phyloP scores from a whole-genome alignment of 441 rosid species.

The Dalechampia spathulata region DNA sequence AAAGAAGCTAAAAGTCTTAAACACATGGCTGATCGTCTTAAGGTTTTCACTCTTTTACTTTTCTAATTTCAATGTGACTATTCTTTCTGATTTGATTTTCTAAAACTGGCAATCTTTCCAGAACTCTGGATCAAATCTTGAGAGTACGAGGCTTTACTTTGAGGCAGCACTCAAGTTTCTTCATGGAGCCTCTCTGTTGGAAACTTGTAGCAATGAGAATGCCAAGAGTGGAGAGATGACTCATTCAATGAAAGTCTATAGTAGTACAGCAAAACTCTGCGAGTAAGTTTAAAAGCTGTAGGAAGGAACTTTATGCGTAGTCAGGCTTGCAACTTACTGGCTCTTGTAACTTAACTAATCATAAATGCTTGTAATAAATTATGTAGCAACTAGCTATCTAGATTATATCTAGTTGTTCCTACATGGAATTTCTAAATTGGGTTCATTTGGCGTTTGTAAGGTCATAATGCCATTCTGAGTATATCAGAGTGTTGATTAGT shows the following conservation, averaged over 20 bases:
- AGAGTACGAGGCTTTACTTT: constrained; percentile 69
- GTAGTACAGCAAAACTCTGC: constrained; percentile 90
- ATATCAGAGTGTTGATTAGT: background rate
- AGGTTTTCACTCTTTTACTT: constrained; percentile 38
- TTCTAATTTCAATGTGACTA: constrained; percentile 14
- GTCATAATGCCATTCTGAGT: background rate
- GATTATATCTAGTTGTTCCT: background rate
- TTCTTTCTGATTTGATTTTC: constrained; percentile 14
- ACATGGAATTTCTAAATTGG: background rate
- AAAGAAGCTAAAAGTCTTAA: constrained; percentile 95
- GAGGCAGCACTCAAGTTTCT: constrained; percentile 95
- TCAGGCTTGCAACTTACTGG: constrained; percentile 4
- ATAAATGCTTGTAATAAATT: background rate
- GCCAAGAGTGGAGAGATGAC: constrained; percentile 64
- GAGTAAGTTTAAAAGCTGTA: constrained; percentile 62
- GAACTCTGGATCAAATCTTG: constrained; percentile 50
- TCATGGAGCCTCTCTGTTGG: constrained; percentile 72
- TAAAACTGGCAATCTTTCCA: constrained; percentile 27
- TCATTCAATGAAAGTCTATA: constrained; percentile 57
- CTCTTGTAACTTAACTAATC: background rate
- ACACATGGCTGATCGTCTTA: constrained; percentile 87
- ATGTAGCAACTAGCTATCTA: background rate
- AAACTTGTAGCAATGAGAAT: constrained; percentile 55
- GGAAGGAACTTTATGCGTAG: background rate
- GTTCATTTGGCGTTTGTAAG: background rate